These are phyloP conservation scores for Panicum virgatum DNA, from an alignment of 202 grass and related monocot species.

Conservation along the genomic window DNA sequence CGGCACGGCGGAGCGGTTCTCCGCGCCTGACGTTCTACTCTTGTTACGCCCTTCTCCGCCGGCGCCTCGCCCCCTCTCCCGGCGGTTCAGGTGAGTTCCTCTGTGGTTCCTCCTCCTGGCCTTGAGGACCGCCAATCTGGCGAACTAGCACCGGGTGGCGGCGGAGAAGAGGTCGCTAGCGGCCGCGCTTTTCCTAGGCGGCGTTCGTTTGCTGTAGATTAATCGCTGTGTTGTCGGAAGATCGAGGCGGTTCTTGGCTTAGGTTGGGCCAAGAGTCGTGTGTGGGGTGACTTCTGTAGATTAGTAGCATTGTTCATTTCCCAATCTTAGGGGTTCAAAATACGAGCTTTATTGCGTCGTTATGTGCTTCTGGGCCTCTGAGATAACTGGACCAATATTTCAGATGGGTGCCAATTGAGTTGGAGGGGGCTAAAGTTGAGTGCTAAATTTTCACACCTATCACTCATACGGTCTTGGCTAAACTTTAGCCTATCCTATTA, in stretches of 20 bases:
- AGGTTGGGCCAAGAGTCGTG: background rate
- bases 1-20: background rate
- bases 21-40: background rate
- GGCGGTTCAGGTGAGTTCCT: conserved; percentile 21
- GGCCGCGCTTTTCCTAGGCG: background rate
- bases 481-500: too few relatives aligned
- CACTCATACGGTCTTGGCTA: too few relatives aligned
- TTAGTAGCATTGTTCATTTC: background rate
- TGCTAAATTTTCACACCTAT: too few relatives aligned
- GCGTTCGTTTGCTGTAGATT: background rate
- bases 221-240: background rate
- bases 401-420: background rate
- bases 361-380: background rate
- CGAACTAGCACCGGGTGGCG: background rate
- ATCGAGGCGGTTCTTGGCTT: background rate
- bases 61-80: background rate
- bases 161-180: background rate
- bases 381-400: background rate
- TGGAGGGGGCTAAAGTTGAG: too few relatives aligned
- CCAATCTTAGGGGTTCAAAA: background rate
- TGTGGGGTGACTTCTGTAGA: background rate
- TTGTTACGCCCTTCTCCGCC: background rate
- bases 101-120: background rate
- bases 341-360: background rate
- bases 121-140: background rate